Conservation (phyloP, 805 yeast species). For the Suhomyces tanzawaensis region DNA sequence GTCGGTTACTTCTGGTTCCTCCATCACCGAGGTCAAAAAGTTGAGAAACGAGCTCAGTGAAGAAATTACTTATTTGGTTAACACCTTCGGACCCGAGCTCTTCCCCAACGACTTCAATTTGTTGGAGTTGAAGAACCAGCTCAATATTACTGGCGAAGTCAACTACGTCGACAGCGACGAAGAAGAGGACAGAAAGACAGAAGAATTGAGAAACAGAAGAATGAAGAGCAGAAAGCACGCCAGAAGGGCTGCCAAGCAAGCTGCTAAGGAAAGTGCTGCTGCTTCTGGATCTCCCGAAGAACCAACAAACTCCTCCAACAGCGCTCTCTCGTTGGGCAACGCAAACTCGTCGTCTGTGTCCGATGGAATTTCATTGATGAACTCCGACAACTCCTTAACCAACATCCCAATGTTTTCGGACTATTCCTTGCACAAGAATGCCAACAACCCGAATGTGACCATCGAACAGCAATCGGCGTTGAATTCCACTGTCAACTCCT, state of each 20-base stretch:
- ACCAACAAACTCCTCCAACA: constrained; percentile 14
- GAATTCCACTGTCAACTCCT: constrained; percentile 30
- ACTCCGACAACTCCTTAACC: constrained; percentile 59
- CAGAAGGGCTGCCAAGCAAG: constrained; percentile 13
- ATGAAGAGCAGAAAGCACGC: constrained; percentile 24
- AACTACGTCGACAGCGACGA: constrained; percentile 43
- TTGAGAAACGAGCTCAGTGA: constrained; percentile 61
- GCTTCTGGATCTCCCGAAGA: constrained; percentile 1
- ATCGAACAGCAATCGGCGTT: constrained; percentile 24
- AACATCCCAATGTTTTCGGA: constrained; percentile 64
- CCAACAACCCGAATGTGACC: constrained; percentile 20
- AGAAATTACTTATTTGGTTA: constrained; percentile 76
- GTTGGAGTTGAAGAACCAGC: constrained; percentile 43
- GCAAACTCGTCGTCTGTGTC: constrained; percentile 44
- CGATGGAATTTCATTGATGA: constrained; percentile 60
- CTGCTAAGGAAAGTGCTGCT: constrained; percentile 7
- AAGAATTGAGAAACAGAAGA: constrained; percentile 45
- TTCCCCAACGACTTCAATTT: constrained; percentile 78
- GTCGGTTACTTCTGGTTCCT: constrained; percentile 56
- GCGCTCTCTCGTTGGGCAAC: constrained; percentile 18
- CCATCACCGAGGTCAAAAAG: constrained; percentile 56
- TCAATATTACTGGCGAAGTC: constrained; percentile 26
- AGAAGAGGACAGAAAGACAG: constrained; percentile 50
- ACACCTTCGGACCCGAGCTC: constrained; percentile 76
- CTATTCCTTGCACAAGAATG: constrained; percentile 38